Base-by-base conservation (phyloP, 371 early-diverging fungal species). In the Fennellomyces sp. region DNA sequence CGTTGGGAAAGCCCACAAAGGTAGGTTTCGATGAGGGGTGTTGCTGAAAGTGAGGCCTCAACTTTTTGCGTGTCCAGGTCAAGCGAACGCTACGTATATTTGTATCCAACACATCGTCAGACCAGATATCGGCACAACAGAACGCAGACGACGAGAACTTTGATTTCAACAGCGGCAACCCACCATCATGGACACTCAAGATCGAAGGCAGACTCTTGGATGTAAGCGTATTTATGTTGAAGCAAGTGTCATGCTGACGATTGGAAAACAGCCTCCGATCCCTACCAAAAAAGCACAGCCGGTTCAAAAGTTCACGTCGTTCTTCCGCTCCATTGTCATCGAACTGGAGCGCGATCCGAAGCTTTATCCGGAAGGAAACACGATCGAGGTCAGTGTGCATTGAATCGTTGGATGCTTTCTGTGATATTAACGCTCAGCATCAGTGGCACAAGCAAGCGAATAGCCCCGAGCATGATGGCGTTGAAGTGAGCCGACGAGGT, bases 121-220 rank as follows among this genome's bases (percentile, higher is more conserved):
- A 91, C 67, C 95, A 95, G 61, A 58, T 69, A 13, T 10, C 50
- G 23, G 41, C 51, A 7, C 52, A 50, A 25, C 68, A 70, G 33
- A 54, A 59, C 25, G 76, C 76, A 5, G 85, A 85, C 11, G 77
- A 78, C 5, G 72, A 78, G 29, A 65, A 68, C n/a, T 70, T 80
- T 52, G 82, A 78, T 65, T 62, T 83, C 52, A 82, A 78, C 27
- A 75, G 67, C 30, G 82, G 75, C 21, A 80, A 79, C 28, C 78
- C 84, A 31, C 94, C 97, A 4, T 85, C 87, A 31, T 98, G 98
- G 98, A 96, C 96, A 12, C 82, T 98, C 39, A 88, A 87, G 58
- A 84, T 98, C 26, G 94, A 96, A 65, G 98, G 98, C 26, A 73
- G 90, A 49, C 77, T 97, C 51, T 73, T 97, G 26, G 94, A 94